Evolutionary conservation across 768 basidiomycete genomes (phyloP).

Genomic region (Lentinula edodes): DNA sequence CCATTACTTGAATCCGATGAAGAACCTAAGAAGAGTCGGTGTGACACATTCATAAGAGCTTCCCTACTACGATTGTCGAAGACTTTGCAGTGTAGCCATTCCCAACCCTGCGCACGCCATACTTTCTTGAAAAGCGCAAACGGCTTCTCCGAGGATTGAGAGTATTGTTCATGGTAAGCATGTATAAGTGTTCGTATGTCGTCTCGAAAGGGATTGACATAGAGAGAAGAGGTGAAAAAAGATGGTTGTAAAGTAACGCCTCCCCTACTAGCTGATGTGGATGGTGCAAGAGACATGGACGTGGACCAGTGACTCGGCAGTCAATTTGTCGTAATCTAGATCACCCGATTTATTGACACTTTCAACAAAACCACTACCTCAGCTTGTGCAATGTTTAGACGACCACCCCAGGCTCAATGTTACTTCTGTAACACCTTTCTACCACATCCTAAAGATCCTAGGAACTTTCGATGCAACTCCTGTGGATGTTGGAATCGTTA

Average conservation of each 20-base stretch:
- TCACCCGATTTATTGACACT: not conserved
- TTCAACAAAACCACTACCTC: constrained; percentile 11
- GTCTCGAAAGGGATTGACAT: constrained; percentile 55
- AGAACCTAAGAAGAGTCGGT: constrained; percentile 66
- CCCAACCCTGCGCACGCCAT: constrained; percentile 68
- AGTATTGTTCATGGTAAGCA: constrained; percentile 48
- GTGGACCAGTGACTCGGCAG: too few relatives aligned
- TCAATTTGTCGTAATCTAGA: too few relatives aligned
- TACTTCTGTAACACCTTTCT: constrained; percentile 63
- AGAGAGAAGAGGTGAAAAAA: constrained; percentile 77
- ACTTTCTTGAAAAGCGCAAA: constrained; percentile 68
- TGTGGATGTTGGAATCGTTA: constrained; percentile 76
- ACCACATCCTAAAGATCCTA: constrained; percentile 39
- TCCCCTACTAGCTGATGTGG: constrained; percentile 38
- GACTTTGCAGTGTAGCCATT: constrained; percentile 69
- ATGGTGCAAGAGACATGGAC: constrained; percentile 37
- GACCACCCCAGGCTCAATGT: constrained; percentile 47
- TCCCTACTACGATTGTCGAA: constrained; percentile 65
- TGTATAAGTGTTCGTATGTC: constrained; percentile 54
- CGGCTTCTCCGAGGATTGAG: constrained; percentile 31
- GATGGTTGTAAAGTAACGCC: constrained; percentile 62
- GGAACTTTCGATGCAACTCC: constrained; percentile 58
- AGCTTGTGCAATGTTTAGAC: constrained; percentile 43
- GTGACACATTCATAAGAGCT: constrained; percentile 51
- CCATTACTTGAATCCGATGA: not conserved